Conservation (phyloP, 2,329 filamentous ascomycete species). For the Hortaea werneckii region DNA sequence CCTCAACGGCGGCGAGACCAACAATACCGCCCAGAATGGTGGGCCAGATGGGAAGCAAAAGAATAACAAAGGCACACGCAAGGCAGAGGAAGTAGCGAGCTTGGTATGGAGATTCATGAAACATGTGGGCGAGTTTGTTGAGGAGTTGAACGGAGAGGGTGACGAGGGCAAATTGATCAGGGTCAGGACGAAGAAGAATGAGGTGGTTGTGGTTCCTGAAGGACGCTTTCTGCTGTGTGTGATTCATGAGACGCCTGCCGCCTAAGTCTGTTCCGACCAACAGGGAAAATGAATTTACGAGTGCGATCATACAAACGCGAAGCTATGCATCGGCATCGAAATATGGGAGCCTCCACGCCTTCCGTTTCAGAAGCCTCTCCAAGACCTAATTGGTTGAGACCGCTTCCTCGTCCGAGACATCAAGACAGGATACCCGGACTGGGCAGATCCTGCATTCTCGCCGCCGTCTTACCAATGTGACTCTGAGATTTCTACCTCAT, state of each 20-base stretch:
- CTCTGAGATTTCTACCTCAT: conserved; percentile 55
- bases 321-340: too few relatives aligned
- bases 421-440: too few relatives aligned
- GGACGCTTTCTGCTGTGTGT: conserved; percentile 59
- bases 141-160: conserved; percentile 63
- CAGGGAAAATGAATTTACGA: not conserved
- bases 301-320: too few relatives aligned
- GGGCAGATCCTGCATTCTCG: too few relatives aligned
- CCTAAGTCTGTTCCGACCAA: conserved; percentile 30
- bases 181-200: conserved; percentile 73
- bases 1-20: conserved; percentile 7
- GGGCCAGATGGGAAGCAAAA: conserved; percentile 15
- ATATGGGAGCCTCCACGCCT: too few relatives aligned
- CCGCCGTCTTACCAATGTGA: conserved; percentile 47
- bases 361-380: too few relatives aligned
- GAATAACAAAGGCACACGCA: conserved; percentile 31
- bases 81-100: conserved; percentile 60
- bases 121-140: conserved; percentile 57
- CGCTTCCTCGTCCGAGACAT: too few relatives aligned
- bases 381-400: too few relatives aligned
- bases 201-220: conserved; percentile 74
- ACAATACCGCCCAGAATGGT: not conserved
- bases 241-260: conserved; percentile 69
- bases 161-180: conserved; percentile 69
- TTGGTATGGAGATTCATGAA: conserved; percentile 70